Percentiles rank a stretch among this genome's conserved stretches.
phyloP scores from a whole-genome alignment of 2,329 filamentous ascomycete genomes.

The Pestalotiopsis sp. region DNA sequence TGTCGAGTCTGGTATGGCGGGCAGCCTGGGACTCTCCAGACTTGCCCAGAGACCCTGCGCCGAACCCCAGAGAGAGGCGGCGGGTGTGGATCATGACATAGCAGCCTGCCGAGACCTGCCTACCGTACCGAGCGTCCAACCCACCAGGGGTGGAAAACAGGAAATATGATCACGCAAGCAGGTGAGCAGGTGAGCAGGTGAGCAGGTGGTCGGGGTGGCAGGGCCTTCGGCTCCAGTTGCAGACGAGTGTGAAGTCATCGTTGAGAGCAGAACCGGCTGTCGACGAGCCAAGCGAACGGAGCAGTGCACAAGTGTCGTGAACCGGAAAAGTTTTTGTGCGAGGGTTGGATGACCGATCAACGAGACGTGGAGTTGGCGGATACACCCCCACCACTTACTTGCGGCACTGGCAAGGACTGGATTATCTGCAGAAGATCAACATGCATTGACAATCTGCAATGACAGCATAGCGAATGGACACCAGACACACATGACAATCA shows the following conservation, averaged over 20 bases:
- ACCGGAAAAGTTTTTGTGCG: not conserved
- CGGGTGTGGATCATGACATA: not conserved
- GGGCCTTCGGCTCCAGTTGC: not conserved
- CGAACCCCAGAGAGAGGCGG: not conserved
- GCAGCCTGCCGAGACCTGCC: no score
- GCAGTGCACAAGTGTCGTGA: not conserved
- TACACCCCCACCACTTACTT: not conserved
- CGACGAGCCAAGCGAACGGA: not conserved
- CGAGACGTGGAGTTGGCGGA: not conserved
- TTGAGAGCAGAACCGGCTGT: not conserved
- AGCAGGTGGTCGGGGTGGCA: not conserved
- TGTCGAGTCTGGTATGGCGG: not conserved
- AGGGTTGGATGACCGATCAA: not conserved
- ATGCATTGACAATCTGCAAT: not conserved
- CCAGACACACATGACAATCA: not conserved
- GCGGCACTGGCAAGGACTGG: not conserved
- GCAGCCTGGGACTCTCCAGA: not conserved
- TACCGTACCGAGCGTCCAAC: not conserved
- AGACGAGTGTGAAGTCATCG: not conserved
- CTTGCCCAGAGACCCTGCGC: not conserved
- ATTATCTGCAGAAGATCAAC: conserved; percentile 9
- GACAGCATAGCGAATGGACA: not conserved
- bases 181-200: not conserved
- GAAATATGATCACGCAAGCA: not conserved
- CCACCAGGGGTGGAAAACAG: not conserved